Conservation (phyloP, 2,329 filamentous ascomycete species). For the Fusarium nurragi region DNA sequence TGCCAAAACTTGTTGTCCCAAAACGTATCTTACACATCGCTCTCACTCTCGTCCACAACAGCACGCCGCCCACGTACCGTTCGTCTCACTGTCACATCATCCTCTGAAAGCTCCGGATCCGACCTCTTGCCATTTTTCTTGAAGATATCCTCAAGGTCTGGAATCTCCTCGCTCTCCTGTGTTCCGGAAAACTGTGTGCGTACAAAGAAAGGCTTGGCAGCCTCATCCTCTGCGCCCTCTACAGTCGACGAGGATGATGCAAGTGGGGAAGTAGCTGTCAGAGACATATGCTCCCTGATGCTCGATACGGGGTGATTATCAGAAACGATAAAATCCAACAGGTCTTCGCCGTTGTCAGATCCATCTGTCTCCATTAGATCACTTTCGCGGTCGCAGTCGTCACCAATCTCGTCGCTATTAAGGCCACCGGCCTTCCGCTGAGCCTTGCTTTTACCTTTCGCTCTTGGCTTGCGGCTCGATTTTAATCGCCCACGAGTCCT, state of each 20-base stretch:
- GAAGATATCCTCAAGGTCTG: slow-evolving; percentile 48
- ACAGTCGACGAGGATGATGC: slow-evolving; percentile 34
- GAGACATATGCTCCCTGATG: slow-evolving; percentile 46
- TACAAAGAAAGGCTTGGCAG: slow-evolving; percentile 50
- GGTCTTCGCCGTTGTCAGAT: slow-evolving; percentile 60
- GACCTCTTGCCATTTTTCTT: slow-evolving; percentile 6
- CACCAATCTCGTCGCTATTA: slow-evolving; percentile 59
- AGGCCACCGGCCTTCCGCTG: slow-evolving; percentile 45
- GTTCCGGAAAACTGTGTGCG: slow-evolving; percentile 52
- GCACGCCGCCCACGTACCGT: slow-evolving; percentile 42
- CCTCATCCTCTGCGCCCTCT: slow-evolving; percentile 12
- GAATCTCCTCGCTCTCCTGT: slow-evolving; percentile 54
- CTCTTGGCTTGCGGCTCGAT: slow-evolving; percentile 30
- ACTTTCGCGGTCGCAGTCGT: slow-evolving; percentile 62
- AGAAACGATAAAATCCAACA: slow-evolving; percentile 66
- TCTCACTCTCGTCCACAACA: slow-evolving; percentile 48
- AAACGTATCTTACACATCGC: slow-evolving; percentile 31
- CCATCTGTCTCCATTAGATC: slow-evolving; percentile 58
- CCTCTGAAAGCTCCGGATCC: slow-evolving; percentile 25
- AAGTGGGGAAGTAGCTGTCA: slow-evolving; percentile 40
- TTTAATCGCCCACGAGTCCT: slow-evolving; percentile 27
- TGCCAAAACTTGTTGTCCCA: slow-evolving; percentile 1
- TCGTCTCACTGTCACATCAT: slow-evolving; percentile 31
- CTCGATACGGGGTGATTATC: slow-evolving; percentile 56
- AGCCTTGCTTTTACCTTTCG: slow-evolving; percentile 37